phyloP scores from a whole-genome alignment of 352 stramenopile species.

The Pythium sukuiense region DNA sequence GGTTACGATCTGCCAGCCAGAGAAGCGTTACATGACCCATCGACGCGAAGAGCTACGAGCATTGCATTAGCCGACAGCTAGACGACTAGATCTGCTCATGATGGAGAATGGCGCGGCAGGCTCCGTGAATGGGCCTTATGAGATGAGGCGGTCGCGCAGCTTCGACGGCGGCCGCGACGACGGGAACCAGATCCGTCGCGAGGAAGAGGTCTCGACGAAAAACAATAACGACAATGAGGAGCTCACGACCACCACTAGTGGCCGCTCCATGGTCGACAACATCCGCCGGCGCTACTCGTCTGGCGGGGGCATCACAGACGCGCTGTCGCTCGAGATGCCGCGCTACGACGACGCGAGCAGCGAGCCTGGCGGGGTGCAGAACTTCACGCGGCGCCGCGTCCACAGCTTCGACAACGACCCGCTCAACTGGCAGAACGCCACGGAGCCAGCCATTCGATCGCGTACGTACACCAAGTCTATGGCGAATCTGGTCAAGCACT shows the following conservation, averaged over 20 bases:
- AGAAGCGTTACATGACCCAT: not conserved
- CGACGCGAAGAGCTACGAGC: not conserved
- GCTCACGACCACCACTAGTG: slow-evolving; percentile 2
- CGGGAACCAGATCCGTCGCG: slow-evolving; percentile 25
- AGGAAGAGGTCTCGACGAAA: slow-evolving; percentile 18
- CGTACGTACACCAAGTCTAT: slow-evolving; percentile 81
- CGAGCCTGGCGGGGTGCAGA: slow-evolving; percentile 22
- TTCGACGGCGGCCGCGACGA: slow-evolving; percentile 40
- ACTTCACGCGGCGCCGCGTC: slow-evolving; percentile 23
- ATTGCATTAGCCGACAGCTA: not conserved
- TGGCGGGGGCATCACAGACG: slow-evolving; percentile 32
- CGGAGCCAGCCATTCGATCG: slow-evolving; percentile 40
- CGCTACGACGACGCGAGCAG: slow-evolving; percentile 32
- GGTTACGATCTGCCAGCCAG: not conserved
- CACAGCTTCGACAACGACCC: slow-evolving; percentile 28
- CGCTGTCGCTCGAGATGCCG: slow-evolving; percentile 45
- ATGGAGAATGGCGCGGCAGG: not conserved
- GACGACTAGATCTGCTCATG: not conserved
- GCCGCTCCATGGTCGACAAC: not conserved
- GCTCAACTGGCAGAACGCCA: slow-evolving; percentile 12
- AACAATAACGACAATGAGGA: slow-evolving; percentile 9
- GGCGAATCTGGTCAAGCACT: slow-evolving; percentile 77
- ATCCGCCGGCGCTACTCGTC: slow-evolving; percentile 20
- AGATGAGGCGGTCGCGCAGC: slow-evolving; percentile 49
- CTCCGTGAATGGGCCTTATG: not conserved